A percentile compares a stretch with the other conserved stretches of the same genome.
These are phyloP conservation scores for Casuarina equisetifolia DNA, from an alignment of 306 rosid genomes.

Conservation along the genomic window DNA sequence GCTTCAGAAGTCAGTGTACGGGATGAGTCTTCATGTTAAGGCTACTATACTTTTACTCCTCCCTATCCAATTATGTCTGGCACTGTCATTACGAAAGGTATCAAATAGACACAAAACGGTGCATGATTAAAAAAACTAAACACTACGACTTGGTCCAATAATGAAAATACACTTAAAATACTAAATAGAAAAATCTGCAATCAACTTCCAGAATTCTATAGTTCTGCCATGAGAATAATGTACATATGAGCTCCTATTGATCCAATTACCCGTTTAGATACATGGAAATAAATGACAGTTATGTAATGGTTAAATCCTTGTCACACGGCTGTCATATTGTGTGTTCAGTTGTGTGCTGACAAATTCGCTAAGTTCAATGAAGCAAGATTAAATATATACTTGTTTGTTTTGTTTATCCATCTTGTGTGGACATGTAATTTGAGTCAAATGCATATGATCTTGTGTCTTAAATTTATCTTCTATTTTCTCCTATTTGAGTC, in stretches of 20 bases:
- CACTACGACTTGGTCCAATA: neutral
- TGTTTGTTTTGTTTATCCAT: neutral
- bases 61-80: neutral
- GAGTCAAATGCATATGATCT: neutral
- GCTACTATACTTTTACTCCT: neutral
- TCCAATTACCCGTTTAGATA: neutral
- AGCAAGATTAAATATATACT: constrained; percentile 5
- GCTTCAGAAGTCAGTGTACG: too few relatives aligned
- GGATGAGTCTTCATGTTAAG: neutral
- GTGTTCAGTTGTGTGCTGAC: neutral
- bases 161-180: neutral
- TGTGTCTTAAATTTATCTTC: constrained; percentile 12
- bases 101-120: neutral
- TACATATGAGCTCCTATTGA: neutral
- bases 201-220: neutral
- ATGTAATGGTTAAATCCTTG: neutral
- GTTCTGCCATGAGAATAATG: neutral
- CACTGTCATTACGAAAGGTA: neutral
- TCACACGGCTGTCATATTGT: neutral
- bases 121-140: neutral
- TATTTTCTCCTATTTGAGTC: constrained; percentile 24
- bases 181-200: neutral
- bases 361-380: constrained; percentile 1
- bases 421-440: neutral
- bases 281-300: neutral